Conservation (phyloP, 2,329 filamentous ascomycete species). For the Colletotrichum sp. region DNA sequence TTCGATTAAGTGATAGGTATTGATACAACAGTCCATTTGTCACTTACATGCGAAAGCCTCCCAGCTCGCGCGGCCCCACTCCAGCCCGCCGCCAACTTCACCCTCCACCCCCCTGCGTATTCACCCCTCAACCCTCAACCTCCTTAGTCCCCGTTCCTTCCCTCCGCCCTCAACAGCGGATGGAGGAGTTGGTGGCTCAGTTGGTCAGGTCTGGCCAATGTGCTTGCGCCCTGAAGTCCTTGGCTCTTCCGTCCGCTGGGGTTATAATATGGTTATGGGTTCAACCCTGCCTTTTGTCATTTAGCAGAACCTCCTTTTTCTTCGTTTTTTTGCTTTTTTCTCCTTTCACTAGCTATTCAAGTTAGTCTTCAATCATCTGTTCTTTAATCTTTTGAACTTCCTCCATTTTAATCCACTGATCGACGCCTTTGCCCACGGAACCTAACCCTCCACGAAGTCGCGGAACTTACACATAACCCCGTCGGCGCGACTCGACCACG, state of each 20-base stretch:
- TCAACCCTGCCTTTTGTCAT: not conserved
- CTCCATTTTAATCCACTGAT: too few relatives aligned
- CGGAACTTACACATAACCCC: too few relatives aligned
- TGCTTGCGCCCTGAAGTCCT: not conserved
- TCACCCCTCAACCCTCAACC: not conserved
- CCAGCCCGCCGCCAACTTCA: not conserved
- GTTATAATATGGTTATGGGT: not conserved
- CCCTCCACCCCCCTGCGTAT: not conserved
- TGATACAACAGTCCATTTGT: too few relatives aligned
- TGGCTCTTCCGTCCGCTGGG: not conserved
- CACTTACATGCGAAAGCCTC: too few relatives aligned
- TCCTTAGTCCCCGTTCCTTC: not conserved
- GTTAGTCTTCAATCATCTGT: too few relatives aligned
- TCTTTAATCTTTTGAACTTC: too few relatives aligned
- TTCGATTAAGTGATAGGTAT: too few relatives aligned
- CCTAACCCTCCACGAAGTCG: too few relatives aligned
- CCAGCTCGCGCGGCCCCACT: rapidly evolving
- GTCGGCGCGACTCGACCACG: rapidly evolving
- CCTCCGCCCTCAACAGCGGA: not conserved
- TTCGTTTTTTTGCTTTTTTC: not conserved
- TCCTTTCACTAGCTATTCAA: too few relatives aligned
- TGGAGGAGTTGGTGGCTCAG: not conserved
- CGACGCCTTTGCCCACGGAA: too few relatives aligned
- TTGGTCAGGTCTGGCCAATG: not conserved
- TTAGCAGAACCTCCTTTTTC: not conserved